A percentile compares a stretch with the other conserved stretches of the same genome.
Evolutionary conservation across 1,139 yeast genomes (phyloP).

Genomic region (Yamadazyma atmosphaerica): DNA sequence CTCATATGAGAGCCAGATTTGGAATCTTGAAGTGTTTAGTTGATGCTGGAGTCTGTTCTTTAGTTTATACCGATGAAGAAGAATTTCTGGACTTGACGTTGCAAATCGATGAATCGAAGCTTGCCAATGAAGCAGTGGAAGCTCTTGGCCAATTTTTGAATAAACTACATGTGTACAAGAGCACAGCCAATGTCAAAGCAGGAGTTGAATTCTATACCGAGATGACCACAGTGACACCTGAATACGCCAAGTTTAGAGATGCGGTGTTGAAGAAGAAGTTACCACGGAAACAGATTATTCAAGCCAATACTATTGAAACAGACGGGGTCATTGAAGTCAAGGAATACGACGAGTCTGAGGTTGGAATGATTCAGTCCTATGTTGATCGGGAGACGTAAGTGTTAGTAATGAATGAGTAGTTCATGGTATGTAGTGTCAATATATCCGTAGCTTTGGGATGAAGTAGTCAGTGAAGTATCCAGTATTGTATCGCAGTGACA

Average conservation of each 20-base stretch:
- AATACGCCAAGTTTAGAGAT: conserved; percentile 64
- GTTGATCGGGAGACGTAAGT: conserved; percentile 52
- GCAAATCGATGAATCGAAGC: conserved; percentile 58
- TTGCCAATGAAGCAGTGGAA: conserved; percentile 66
- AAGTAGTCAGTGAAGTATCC: too few relatives aligned
- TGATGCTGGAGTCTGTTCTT: conserved; percentile 63
- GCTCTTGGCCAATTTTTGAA: conserved; percentile 72
- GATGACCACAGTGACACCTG: conserved; percentile 66
- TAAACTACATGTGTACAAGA: conserved; percentile 74
- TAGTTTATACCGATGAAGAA: conserved; percentile 46
- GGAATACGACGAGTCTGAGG: conserved; percentile 74
- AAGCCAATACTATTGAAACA: conserved; percentile 62
- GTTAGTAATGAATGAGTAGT: not conserved
- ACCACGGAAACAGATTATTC: conserved; percentile 83
- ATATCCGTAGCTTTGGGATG: too few relatives aligned
- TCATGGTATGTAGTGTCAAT: not conserved
- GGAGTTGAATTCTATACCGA: conserved; percentile 66
- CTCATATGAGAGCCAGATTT: conserved; percentile 94
- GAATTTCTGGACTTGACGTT: conserved; percentile 60
- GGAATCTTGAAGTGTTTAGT: conserved; percentile 77
- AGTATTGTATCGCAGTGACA: too few relatives aligned
- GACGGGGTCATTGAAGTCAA: conserved; percentile 49
- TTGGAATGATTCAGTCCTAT: conserved; percentile 78
- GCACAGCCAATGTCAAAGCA: conserved; percentile 66
- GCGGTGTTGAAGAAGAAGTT: conserved; percentile 68